Evolutionary conservation across 345 rosid genomes (phyloP).

Genomic region (Salix udensis): DNA sequence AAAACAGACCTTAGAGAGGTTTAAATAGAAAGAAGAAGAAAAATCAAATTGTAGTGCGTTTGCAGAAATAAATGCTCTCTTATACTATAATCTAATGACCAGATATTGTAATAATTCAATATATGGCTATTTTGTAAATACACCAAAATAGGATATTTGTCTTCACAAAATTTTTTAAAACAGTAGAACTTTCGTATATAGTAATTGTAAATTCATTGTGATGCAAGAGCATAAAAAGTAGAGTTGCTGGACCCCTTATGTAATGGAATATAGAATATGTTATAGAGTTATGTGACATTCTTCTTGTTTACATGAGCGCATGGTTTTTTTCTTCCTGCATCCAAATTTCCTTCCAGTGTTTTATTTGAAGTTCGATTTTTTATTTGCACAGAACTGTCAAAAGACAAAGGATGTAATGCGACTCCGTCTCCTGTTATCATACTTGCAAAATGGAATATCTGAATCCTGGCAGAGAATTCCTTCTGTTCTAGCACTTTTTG

Average conservation of each 20-base stretch:
- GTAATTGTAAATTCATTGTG: not conserved
- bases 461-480: constrained; percentile 88
- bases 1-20: too few species aligned
- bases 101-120: too few species aligned
- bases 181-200: too few species aligned
- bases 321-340: constrained; percentile 5
- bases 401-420: constrained; percentile 56
- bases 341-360: not conserved
- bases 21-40: too few species aligned
- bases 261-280: not conserved
- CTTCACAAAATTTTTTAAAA: too few species aligned
- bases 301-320: not conserved
- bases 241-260: not conserved
- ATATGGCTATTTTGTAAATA: too few species aligned
- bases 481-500: constrained; percentile 70
- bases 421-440: constrained; percentile 65
- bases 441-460: constrained; percentile 74
- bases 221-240: not conserved
- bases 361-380: constrained; percentile 7
- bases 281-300: not conserved
- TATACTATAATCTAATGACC: too few species aligned
- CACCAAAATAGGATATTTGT: too few species aligned
- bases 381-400: constrained; percentile 44
- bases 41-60: too few species aligned
- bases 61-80: too few species aligned